Percentiles rank a stretch among this genome's conserved stretches.
Evolutionary conservation across 768 basidiomycete species (phyloP).

Genomic region (Chalciporus sphaerocephalus): DNA sequence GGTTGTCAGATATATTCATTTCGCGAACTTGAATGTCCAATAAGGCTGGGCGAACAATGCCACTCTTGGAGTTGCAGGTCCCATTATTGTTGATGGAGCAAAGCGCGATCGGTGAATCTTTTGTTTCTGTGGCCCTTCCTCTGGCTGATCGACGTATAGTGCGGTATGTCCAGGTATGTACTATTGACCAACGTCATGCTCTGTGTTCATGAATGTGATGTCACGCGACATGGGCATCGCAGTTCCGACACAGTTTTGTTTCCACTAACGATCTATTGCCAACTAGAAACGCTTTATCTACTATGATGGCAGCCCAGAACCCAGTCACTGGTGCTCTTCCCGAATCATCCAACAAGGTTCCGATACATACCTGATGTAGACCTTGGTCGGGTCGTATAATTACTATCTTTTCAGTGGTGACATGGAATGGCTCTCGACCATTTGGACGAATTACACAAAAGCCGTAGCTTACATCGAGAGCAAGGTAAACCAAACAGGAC

Average conservation of each 20-base stretch:
- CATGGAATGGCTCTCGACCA: slow-evolving; percentile 41
- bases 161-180: no score
- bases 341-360: slow-evolving; percentile 37
- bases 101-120: slow-evolving; percentile 50
- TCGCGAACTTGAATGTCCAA: background rate
- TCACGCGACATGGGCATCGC: no score
- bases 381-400: slow-evolving; percentile 55
- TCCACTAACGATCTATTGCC: no score
- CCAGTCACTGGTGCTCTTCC: slow-evolving; percentile 51
- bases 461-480: slow-evolving; percentile 51
- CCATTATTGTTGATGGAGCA: slow-evolving; percentile 59
- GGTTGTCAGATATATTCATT: no score
- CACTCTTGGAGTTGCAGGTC: slow-evolving; percentile 50
- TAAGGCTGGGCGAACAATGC: slow-evolving; percentile 49
- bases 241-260: no score
- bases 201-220: no score
- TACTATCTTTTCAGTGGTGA: slow-evolving; percentile 57
- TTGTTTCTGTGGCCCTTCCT: slow-evolving; percentile 41
- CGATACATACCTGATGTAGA: slow-evolving; percentile 59
- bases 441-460: slow-evolving; percentile 56
- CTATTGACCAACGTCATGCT: no score
- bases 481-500: slow-evolving; percentile 45
- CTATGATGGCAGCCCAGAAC: slow-evolving; percentile 53
- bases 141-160: slow-evolving; percentile 30
- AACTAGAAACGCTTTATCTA: slow-evolving; percentile 36